Percentiles rank a stretch among this genome's conserved stretches.
These are phyloP conservation scores for Rubia occidens DNA, from an alignment of 305 asterid species.

Conservation along the genomic window DNA sequence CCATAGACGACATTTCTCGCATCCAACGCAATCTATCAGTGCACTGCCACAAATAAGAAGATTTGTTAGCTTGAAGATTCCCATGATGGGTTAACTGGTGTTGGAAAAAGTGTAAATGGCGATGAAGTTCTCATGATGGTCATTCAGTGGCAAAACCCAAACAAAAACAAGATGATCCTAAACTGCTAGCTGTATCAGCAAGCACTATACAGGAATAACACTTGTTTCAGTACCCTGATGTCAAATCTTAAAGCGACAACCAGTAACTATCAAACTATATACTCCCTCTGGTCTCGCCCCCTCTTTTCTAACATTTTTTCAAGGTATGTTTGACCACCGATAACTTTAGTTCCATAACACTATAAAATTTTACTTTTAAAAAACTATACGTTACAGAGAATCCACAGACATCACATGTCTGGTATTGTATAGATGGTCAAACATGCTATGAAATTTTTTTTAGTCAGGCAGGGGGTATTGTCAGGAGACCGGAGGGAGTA, in stretches of 20 bases:
- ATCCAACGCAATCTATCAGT: conserved; percentile 82
- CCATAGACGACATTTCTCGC: conserved; percentile 77
- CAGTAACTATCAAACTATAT: background rate
- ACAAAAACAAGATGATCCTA: background rate
- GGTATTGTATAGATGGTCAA: too few species aligned
- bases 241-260: too few species aligned
- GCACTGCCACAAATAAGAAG: conserved; percentile 34
- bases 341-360: too few species aligned
- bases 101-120: background rate
- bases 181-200: background rate
- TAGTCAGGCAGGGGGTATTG: too few species aligned
- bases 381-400: too few species aligned
- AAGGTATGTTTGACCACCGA: too few species aligned
- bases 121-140: background rate
- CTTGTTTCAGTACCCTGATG: background rate
- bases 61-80: conserved; percentile 6
- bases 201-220: background rate
- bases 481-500: too few species aligned
- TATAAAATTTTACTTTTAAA: too few species aligned
- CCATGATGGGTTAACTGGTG: background rate
- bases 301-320: too few species aligned
- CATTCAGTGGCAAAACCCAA: background rate
- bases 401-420: too few species aligned
- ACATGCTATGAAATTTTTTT: too few species aligned
- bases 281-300: too few species aligned